Percentiles rank a stretch among this genome's conserved stretches.
phyloP scores from a whole-genome alignment of 1,284 basidiomycete species.

The Ustilago bromivora region DNA sequence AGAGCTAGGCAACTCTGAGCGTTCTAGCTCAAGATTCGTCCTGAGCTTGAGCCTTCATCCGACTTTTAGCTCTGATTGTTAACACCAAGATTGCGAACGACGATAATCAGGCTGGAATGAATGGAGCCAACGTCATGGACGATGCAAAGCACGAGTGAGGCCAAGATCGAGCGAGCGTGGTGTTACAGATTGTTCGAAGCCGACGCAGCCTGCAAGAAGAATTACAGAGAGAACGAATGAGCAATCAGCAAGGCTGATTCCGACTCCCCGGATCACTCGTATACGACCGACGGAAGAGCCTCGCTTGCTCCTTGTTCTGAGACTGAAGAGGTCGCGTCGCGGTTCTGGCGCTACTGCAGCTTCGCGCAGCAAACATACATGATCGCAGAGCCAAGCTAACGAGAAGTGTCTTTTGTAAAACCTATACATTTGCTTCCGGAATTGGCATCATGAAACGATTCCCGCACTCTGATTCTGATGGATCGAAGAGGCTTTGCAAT shows the following conservation, averaged over 20 bases:
- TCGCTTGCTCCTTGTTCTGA: neutral
- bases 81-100: neutral
- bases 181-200: neutral
- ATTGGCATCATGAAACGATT: neutral
- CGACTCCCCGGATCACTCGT: neutral
- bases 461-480: neutral
- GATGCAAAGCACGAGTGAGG: constrained; percentile 7
- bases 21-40: neutral
- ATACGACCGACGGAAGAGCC: neutral
- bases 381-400: neutral
- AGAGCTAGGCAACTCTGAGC: neutral
- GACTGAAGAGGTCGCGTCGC: neutral
- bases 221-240: constrained; percentile 3
- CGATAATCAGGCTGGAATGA: neutral
- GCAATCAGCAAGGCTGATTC: neutral
- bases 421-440: neutral
- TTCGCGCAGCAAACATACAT: constrained; percentile 1
- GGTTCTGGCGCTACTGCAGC: neutral
- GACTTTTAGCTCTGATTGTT: neutral
- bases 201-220: neutral
- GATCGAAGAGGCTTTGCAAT: neutral
- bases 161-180: neutral
- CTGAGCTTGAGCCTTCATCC: neutral
- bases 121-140: neutral
- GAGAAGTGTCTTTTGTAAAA: neutral